Conservation (phyloP, 257 asterid species). For the Echium plantagineum region DNA sequence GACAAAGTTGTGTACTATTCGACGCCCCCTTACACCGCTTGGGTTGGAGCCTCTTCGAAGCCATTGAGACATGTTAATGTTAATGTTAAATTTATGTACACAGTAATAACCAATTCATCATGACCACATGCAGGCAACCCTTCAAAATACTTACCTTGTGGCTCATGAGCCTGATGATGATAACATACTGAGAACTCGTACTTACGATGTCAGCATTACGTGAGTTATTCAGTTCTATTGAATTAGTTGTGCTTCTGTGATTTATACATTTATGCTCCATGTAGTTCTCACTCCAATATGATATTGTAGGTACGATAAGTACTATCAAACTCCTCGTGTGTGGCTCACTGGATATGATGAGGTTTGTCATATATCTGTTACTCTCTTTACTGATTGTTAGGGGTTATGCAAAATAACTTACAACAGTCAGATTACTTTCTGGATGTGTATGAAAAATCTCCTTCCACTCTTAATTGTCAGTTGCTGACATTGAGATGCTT, state of each 20-base stretch:
- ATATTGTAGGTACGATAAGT: constrained; percentile 74
- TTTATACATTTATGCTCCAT: constrained; percentile 5
- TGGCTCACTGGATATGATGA: constrained; percentile 99
- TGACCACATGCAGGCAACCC: constrained; percentile 53
- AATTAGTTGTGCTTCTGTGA: constrained; percentile 3
- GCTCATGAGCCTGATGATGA: constrained; percentile 95
- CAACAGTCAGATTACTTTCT: neutral
- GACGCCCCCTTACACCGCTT: too few relatives aligned
- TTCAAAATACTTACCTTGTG: constrained; percentile 56
- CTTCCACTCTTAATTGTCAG: neutral
- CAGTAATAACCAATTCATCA: neutral
- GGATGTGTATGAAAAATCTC: neutral
- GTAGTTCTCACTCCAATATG: neutral
- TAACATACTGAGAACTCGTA: constrained; percentile 82
- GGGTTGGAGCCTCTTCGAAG: too few relatives aligned
- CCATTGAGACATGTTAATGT: too few relatives aligned
- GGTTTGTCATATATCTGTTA: constrained; percentile 32
- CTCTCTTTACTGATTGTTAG: neutral
- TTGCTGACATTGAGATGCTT: neutral
- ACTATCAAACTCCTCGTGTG: constrained; percentile 97
- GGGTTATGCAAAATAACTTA: neutral
- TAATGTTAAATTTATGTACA: neutral
- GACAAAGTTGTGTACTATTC: too few relatives aligned
- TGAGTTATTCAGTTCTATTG: constrained; percentile 26
- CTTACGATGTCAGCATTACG: constrained; percentile 98